Percentiles rank a stretch among this genome's conserved stretches.
Evolutionary conservation across 148 eudicot species (phyloP).

Genomic region (Limonium bicolor): DNA sequence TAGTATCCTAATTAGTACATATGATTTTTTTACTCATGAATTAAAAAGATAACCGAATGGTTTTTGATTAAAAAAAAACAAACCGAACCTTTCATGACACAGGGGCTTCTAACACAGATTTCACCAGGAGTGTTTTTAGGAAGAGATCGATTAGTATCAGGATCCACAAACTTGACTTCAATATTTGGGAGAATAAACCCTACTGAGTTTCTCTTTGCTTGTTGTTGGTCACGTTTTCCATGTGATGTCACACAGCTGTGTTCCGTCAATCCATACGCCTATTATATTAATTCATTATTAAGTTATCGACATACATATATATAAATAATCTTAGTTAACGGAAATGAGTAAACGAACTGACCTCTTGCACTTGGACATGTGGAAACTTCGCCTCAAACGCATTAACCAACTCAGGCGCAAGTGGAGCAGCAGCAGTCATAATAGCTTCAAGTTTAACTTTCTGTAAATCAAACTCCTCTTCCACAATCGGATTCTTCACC

Average conservation of each 20-base stretch:
- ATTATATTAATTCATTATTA: background rate
- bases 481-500: slow-evolving; percentile 56
- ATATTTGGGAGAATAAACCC: slow-evolving; percentile 83
- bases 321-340: background rate
- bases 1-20: slow-evolving; percentile 45
- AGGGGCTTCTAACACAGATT: slow-evolving; percentile 77
- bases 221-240: slow-evolving; percentile 49
- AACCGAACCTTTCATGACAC: slow-evolving; percentile 76
- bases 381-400: slow-evolving; percentile 78
- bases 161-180: slow-evolving; percentile 79
- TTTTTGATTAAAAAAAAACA: background rate
- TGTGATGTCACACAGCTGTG: slow-evolving; percentile 94
- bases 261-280: slow-evolving; percentile 98
- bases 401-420: slow-evolving; percentile 71
- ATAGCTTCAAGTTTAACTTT: slow-evolving; percentile 51
- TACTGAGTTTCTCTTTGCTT: slow-evolving; percentile 78
- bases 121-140: slow-evolving; percentile 75
- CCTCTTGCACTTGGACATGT: slow-evolving; percentile 78
- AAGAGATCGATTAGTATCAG: slow-evolving; percentile 50
- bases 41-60: too few relatives aligned
- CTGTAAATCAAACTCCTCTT: slow-evolving; percentile 62
- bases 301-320: background rate
- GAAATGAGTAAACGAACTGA: background rate
- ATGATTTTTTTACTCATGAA: background rate
- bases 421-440: slow-evolving; percentile 98